Evolutionary conservation across 164 flowering plant species (phyloP).

Genomic region (Hamamelis virginiana): DNA sequence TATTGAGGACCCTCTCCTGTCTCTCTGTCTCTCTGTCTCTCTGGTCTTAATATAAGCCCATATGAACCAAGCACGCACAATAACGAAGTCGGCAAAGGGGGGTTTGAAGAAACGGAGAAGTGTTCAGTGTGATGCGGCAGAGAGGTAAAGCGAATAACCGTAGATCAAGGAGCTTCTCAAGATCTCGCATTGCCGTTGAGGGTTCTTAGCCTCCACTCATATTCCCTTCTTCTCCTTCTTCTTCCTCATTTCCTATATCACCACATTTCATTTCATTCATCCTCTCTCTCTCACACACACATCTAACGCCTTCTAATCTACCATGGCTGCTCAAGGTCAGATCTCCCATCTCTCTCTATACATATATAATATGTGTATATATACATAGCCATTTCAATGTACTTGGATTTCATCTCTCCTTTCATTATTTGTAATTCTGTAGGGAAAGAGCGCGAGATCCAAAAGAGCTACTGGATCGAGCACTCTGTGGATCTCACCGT

Average conservation of each 20-base stretch:
- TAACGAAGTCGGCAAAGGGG: no score
- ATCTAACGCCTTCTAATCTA: neutral
- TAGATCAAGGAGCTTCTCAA: constrained; percentile 78
- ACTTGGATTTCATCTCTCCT: neutral
- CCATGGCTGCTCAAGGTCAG: constrained; percentile 37
- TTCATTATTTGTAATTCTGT: constrained; percentile 1
- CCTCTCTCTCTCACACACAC: no score
- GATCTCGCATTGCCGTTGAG: constrained; percentile 82
- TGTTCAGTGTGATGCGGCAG: constrained; percentile 58
- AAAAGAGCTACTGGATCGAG: constrained; percentile 88
- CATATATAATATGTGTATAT: neutral
- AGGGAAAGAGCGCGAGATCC: constrained; percentile 61
- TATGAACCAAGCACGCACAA: no score
- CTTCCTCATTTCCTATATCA: no score
- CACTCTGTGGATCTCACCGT: constrained; percentile 74
- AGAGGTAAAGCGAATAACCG: constrained; percentile 59
- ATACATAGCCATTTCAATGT: neutral
- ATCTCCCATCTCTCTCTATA: constrained; percentile 1
- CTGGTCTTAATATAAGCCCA: no score
- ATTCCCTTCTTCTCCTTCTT: neutral
- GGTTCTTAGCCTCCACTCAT: constrained; percentile 34
- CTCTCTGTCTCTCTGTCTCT: no score
- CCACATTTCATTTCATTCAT: no score
- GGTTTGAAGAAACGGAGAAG: no score
- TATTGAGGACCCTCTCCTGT: no score